Base-by-base conservation (phyloP, 306 rosid genomes). In the Fragaria nilgerrensis region DNA sequence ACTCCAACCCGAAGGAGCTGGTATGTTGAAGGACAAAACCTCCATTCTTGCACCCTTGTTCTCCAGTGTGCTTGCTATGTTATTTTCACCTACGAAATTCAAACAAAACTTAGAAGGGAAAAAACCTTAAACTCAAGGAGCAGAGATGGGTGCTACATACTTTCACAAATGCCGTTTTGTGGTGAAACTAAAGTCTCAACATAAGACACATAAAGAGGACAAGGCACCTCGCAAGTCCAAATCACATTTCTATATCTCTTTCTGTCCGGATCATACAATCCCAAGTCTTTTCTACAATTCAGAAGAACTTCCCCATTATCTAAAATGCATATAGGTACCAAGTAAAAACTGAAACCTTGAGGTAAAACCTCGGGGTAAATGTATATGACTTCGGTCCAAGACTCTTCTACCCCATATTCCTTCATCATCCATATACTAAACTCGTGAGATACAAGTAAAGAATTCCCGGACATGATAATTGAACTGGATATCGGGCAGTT, bases 301-400 rank as follows among this genome's bases (percentile, higher is more conserved):
- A 62, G 7, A 2, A 73, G 4, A 73, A 73, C 67, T 73, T 73
- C 52, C 7, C 50, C 77, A 55, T 8, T 73, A 37, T 73, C 68
- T 4, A 39, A 73, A 56, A 73, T 55, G 52, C 77, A 20, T 3
- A 56, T 4, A 73, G 66, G 50, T 32, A 3, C 19, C 20, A n/a
- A 43, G 16, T 11, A 2, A 3, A 22, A 16, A 5, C 4, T 41
- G 20, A 27, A 13, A 37, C 9, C 62, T 9, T 49, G 7, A 25
- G 43, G 48, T 19, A 72, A 36, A n/a, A 5, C 58, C 75, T 52
- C 67, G 23, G 37, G 56, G 9, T 4, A 50, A 50, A 17, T 50
- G 56, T 17, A 17, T 55, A 55, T 55, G 19, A 22, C 23, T 55
- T 73, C 14, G 4, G 39, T 14, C 77, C 66, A 53, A 36, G 77